phyloP scores from a whole-genome alignment of 345 rosid species.

The Salix dunnii region DNA sequence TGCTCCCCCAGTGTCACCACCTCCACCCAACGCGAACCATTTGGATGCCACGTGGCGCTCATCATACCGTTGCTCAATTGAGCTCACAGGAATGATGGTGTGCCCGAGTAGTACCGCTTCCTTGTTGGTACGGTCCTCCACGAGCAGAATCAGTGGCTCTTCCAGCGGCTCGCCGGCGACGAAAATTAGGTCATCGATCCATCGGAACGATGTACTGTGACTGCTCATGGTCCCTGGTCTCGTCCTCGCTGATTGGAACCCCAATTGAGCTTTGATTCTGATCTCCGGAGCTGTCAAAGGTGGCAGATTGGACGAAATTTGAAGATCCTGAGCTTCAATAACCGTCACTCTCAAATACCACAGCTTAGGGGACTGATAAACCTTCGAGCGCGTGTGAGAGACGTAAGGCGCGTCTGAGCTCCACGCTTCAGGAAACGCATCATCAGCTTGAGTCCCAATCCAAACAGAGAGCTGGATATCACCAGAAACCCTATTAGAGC shows the following conservation, averaged over 20 bases:
- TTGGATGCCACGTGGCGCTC: conserved; percentile 70
- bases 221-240: conserved; percentile 71
- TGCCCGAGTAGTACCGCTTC: conserved; percentile 55
- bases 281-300: conserved; percentile 82
- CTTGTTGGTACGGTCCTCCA: conserved; percentile 74
- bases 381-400: conserved; percentile 86
- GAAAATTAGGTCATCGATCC: conserved; percentile 83
- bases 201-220: conserved; percentile 69
- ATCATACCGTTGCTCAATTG: conserved; percentile 74
- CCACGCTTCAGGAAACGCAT: conserved; percentile 92
- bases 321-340: conserved; percentile 86
- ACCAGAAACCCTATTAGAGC: conserved; percentile 49
- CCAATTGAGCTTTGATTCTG: conserved; percentile 74
- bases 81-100: conserved; percentile 55
- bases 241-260: conserved; percentile 76
- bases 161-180: conserved; percentile 96
- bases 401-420: conserved; percentile 82
- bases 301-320: conserved; percentile 67
- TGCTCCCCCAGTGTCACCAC: conserved; percentile 14
- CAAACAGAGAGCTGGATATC: conserved; percentile 90
- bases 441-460: conserved; percentile 94
- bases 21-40: conserved; percentile 62
- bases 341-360: conserved; percentile 89
- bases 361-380: conserved; percentile 88
- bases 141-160: conserved; percentile 57